Conservation (phyloP, 306 rosid species). For the Fragaria ananassa region DNA sequence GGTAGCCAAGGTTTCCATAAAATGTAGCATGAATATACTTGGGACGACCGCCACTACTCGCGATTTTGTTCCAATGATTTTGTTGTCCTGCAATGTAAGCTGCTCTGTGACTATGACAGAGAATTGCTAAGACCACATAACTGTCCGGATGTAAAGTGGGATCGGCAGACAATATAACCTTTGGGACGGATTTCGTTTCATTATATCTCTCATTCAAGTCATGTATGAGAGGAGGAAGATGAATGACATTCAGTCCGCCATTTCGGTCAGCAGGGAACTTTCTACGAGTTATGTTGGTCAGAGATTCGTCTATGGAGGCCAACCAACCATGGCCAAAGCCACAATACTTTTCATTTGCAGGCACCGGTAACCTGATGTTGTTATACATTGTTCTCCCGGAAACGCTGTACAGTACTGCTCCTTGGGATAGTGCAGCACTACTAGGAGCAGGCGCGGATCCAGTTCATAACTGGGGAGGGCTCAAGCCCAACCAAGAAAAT, state of each 20-base stretch:
- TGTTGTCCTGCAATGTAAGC: neutral
- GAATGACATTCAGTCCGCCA: neutral
- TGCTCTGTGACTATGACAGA: neutral
- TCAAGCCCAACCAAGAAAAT: too few relatives aligned
- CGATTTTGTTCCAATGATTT: neutral
- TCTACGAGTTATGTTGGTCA: neutral
- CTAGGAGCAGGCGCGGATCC: too few relatives aligned
- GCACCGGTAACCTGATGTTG: neutral
- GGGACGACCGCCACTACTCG: neutral
- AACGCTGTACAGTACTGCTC: neutral
- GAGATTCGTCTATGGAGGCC: neutral
- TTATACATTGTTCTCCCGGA: neutral
- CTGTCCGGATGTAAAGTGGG: neutral
- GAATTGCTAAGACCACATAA: neutral
- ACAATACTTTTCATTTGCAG: neutral
- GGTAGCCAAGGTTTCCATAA: neutral
- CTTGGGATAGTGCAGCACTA: neutral
- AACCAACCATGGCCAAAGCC: slow-evolving; percentile 1
- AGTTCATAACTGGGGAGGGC: too few relatives aligned
- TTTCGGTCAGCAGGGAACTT: neutral
- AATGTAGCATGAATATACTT: neutral
- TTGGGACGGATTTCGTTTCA: neutral
- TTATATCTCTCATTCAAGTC: neutral
- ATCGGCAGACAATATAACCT: neutral
- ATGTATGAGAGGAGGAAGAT: neutral